These are phyloP conservation scores for Globisporangium heterothallicum DNA, from an alignment of 352 stramenopile species.

Conservation along the genomic window DNA sequence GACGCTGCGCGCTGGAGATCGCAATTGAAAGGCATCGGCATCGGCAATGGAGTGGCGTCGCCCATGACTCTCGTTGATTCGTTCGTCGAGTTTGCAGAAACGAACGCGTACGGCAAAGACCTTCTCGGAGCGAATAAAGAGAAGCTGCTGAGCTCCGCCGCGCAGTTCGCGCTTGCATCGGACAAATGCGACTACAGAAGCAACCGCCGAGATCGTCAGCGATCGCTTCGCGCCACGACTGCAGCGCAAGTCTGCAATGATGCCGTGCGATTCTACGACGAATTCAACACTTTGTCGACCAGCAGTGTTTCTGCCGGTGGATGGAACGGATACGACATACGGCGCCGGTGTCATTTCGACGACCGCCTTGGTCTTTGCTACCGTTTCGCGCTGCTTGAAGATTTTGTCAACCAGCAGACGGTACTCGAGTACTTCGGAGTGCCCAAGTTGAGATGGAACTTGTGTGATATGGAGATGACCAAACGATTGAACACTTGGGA, in stretches of 20 bases:
- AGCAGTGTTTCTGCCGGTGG: slow-evolving; percentile 15
- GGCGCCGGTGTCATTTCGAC: slow-evolving; percentile 38
- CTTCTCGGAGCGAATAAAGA: slow-evolving; percentile 22
- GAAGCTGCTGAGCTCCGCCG: slow-evolving; percentile 5
- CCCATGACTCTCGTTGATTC: slow-evolving; percentile 38
- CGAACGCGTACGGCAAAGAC: slow-evolving; percentile 37
- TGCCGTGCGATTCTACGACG: slow-evolving; percentile 11
- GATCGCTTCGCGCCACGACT: neutral
- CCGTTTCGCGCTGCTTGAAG: slow-evolving; percentile 47
- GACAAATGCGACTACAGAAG: slow-evolving; percentile 9
- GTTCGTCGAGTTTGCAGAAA: slow-evolving; percentile 39
- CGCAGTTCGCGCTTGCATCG: slow-evolving; percentile 18
- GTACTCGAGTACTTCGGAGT: slow-evolving; percentile 46
- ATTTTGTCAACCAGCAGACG: slow-evolving; percentile 43
- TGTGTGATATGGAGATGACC: slow-evolving; percentile 35
- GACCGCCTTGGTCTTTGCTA: slow-evolving; percentile 60
- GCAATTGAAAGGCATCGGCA: slow-evolving; percentile 77
- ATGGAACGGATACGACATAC: slow-evolving; percentile 71
- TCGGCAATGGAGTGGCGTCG: slow-evolving; percentile 77
- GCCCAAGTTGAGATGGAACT: slow-evolving; percentile 24
- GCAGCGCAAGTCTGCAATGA: slow-evolving; percentile 16
- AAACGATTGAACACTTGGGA: slow-evolving; percentile 24
- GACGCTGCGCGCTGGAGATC: slow-evolving; percentile 21
- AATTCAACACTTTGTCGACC: slow-evolving; percentile 15
- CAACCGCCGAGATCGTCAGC: neutral